Evolutionary conservation across 2,329 filamentous ascomycete species (phyloP).

Genomic region (Aspergillus thermomutatus): DNA sequence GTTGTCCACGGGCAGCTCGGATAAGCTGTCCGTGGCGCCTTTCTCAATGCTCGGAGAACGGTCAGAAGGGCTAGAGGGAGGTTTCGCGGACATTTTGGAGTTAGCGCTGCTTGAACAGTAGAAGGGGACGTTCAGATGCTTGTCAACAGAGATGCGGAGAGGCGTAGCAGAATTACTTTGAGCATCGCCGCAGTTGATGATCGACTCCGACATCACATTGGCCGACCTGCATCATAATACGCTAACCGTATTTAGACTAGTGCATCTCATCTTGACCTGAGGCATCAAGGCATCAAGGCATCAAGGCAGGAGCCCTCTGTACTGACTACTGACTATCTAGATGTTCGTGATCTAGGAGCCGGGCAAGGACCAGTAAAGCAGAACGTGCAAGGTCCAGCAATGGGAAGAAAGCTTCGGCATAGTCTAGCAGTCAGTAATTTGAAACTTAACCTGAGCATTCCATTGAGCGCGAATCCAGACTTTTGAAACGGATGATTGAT

Average conservation of each 20-base stretch:
- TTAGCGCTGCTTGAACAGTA: slow-evolving; percentile 4
- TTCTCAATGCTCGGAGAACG: not conserved
- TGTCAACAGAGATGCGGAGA: not conserved
- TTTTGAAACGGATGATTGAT: not conserved
- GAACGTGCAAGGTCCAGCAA: too few relatives aligned
- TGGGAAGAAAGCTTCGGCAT: too few relatives aligned
- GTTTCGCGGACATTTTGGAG: slow-evolving; percentile 12
- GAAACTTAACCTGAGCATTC: not conserved
- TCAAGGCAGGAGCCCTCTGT: too few relatives aligned
- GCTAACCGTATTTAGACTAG: not conserved
- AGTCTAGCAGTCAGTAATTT: not conserved
- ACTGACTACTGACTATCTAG: too few relatives aligned
- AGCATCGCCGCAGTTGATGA: not conserved
- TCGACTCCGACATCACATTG: not conserved
- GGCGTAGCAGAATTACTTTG: not conserved
- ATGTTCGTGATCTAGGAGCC: too few relatives aligned
- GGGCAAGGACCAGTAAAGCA: too few relatives aligned
- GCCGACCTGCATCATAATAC: not conserved
- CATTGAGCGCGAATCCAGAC: not conserved
- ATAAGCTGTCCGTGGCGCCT: slow-evolving; percentile 6
- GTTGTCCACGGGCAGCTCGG: slow-evolving; percentile 1
- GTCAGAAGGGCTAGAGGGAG: not conserved
- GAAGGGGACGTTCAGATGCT: not conserved
- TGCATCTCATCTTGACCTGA: not conserved
- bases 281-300: not conserved